A percentile compares a stretch with the other conserved stretches of the same genome.
Evolutionary conservation across 768 basidiomycete genomes (phyloP).

Genomic region (Tylopilus felleus): DNA sequence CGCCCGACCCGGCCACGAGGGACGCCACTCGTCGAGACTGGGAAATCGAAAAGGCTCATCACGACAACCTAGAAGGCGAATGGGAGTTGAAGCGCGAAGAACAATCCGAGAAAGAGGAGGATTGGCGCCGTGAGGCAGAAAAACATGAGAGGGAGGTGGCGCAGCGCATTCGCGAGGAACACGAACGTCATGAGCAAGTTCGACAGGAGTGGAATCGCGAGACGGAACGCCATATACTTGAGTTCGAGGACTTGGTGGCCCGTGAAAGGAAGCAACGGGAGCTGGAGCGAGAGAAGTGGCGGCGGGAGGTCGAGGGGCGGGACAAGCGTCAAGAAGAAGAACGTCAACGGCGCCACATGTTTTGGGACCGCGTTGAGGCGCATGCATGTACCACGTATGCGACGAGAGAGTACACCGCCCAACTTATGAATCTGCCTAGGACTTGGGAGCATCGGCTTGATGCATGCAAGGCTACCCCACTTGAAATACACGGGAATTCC

Average conservation of each 20-base stretch:
- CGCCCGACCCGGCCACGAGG: conserved; percentile 2
- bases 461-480: conserved; percentile 21
- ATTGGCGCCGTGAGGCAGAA: conserved; percentile 1
- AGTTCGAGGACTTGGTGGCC: conserved; percentile 5
- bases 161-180: conserved; percentile 1
- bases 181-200: neutral
- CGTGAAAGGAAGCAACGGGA: conserved; percentile 1
- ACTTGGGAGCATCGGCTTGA: conserved; percentile 17
- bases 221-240: neutral
- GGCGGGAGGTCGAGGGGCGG: conserved; percentile 14
- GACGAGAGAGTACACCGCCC: conserved; percentile 30
- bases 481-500: conserved; percentile 21
- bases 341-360: conserved; percentile 23
- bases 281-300: conserved; percentile 10
- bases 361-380: conserved; percentile 16
- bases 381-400: conserved; percentile 28
- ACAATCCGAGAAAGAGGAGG: neutral
- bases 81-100: conserved; percentile 4
- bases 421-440: conserved; percentile 27
- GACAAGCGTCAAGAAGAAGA: conserved; percentile 22
- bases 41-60: conserved; percentile 2
- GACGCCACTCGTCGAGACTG: conserved; percentile 4
- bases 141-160: conserved; percentile 4
- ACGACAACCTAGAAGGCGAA: neutral
- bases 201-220: conserved; percentile 7